phyloP scores from a whole-genome alignment of 1,284 basidiomycete species.

The Cryptococcus jaspeensis region DNA sequence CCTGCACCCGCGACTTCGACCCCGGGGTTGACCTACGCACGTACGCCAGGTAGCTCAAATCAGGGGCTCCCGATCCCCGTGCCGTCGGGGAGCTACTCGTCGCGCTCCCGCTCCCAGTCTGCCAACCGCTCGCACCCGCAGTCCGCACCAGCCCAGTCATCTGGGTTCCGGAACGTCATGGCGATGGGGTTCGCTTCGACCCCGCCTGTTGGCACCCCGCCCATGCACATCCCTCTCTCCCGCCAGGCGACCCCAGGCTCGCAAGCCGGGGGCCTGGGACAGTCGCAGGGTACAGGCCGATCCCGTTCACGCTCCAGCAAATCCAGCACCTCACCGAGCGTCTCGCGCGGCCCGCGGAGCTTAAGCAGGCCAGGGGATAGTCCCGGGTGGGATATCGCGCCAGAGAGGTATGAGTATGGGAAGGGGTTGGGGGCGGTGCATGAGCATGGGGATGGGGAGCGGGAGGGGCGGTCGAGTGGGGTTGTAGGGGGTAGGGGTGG shows the following conservation, averaged over 20 bases:
- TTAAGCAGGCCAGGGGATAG: not conserved
- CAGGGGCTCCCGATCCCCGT: not conserved
- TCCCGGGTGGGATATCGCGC: not conserved
- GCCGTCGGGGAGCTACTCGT: not conserved
- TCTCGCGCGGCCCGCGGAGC: constrained; percentile 8
- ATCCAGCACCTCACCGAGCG: constrained; percentile 12
- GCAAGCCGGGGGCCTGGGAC: not conserved
- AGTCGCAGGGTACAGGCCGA: not conserved
- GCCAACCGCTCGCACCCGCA: not conserved
- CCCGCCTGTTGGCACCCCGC: not conserved
- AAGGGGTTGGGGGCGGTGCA: constrained; percentile 16
- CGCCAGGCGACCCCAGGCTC: not conserved
- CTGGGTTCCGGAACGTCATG: not conserved
- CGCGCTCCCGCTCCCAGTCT: constrained; percentile 2
- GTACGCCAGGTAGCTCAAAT: not conserved
- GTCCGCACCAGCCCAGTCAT: not conserved
- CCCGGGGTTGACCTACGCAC: not conserved
- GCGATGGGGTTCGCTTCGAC: not conserved
- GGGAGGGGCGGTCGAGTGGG: too few relatives aligned
- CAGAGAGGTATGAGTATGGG: constrained; percentile 14
- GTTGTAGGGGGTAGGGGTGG: not conserved
- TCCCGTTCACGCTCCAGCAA: constrained; percentile 1
- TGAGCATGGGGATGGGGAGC: constrained; percentile 6
- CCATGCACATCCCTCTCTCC: not conserved
- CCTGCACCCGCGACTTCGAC: not conserved